Conservation (phyloP, 192 early-diverging fungal genomes). For the Podochytrium sp. region DNA sequence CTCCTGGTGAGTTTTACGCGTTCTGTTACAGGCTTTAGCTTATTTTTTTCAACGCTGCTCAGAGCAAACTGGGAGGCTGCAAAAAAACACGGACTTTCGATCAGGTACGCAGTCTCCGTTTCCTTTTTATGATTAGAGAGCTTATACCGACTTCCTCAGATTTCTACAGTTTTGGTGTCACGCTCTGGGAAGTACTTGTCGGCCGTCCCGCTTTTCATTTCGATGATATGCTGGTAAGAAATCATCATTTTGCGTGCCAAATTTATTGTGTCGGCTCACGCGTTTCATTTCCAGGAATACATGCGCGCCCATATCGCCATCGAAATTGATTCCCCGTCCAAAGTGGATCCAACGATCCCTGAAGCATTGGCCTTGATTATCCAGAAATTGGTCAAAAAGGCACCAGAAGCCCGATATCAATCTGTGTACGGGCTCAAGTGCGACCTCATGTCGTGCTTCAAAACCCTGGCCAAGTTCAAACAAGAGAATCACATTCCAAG, state of each 20-base stretch:
- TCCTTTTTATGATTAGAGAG: slow-evolving; percentile 8
- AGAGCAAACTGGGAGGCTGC: slow-evolving; percentile 58
- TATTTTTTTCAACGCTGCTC: slow-evolving; percentile 10
- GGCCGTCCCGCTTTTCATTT: slow-evolving; percentile 46
- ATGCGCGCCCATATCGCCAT: slow-evolving; percentile 54
- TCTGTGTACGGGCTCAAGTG: slow-evolving; percentile 44
- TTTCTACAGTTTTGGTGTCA: slow-evolving; percentile 55
- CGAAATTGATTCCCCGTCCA: slow-evolving; percentile 38
- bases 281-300: slow-evolving; percentile 34
- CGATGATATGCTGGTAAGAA: slow-evolving; percentile 45
- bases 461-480: slow-evolving; percentile 21
- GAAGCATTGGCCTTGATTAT: slow-evolving; percentile 42
- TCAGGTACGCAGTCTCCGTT: too few relatives aligned
- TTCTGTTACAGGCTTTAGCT: background rate
- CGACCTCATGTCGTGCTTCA: slow-evolving; percentile 37
- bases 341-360: slow-evolving; percentile 47
- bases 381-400: slow-evolving; percentile 47
- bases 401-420: slow-evolving; percentile 54
- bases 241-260: background rate
- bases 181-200: slow-evolving; percentile 54
- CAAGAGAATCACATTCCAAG: background rate
- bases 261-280: background rate
- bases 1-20: slow-evolving; percentile 45
- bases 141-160: slow-evolving; percentile 49
- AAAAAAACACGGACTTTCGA: slow-evolving; percentile 47